phyloP scores from a whole-genome alignment of 2,329 filamentous ascomycete genomes.

The Camillea tinctor region DNA sequence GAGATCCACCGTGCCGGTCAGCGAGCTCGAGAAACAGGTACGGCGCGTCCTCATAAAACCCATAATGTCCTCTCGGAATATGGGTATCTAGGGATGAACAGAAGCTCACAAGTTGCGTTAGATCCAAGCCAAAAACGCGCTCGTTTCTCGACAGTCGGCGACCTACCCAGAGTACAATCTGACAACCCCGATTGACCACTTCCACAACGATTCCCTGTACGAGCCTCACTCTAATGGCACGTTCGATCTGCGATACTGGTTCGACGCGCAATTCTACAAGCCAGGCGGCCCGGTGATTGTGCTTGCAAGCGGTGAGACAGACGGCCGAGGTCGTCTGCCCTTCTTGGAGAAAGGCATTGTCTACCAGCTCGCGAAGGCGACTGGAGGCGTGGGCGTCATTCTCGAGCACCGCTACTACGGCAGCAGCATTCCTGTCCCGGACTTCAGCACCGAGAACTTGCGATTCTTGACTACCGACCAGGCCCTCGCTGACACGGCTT shows the following conservation, averaged over 20 bases:
- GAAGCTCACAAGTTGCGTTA: constrained; percentile 12
- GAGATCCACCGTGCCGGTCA: constrained; percentile 27
- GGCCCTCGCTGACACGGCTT: constrained; percentile 75
- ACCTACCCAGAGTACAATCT: constrained; percentile 41
- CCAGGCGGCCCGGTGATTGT: constrained; percentile 79
- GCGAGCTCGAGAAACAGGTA: constrained; percentile 31
- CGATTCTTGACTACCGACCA: constrained; percentile 84
- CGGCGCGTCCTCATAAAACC: background rate
- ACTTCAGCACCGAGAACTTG: constrained; percentile 67
- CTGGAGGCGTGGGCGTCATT: constrained; percentile 73
- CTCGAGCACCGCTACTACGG: constrained; percentile 90
- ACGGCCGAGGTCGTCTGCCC: constrained; percentile 59
- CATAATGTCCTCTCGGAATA: too few species aligned
- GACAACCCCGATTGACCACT: constrained; percentile 69
- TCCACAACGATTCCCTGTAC: constrained; percentile 76
- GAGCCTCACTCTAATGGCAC: constrained; percentile 69
- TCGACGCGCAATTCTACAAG: constrained; percentile 73
- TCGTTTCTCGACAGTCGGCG: constrained; percentile 15
- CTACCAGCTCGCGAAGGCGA: constrained; percentile 66
- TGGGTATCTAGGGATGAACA: background rate
- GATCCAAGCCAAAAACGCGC: constrained; percentile 12
- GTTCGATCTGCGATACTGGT: constrained; percentile 79
- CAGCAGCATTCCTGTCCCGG: constrained; percentile 64
- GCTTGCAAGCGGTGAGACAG: constrained; percentile 69
- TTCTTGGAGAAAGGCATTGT: constrained; percentile 79